Conservation (phyloP, 2,329 filamentous ascomycete species). For the Chaetomium globosum region DNA sequence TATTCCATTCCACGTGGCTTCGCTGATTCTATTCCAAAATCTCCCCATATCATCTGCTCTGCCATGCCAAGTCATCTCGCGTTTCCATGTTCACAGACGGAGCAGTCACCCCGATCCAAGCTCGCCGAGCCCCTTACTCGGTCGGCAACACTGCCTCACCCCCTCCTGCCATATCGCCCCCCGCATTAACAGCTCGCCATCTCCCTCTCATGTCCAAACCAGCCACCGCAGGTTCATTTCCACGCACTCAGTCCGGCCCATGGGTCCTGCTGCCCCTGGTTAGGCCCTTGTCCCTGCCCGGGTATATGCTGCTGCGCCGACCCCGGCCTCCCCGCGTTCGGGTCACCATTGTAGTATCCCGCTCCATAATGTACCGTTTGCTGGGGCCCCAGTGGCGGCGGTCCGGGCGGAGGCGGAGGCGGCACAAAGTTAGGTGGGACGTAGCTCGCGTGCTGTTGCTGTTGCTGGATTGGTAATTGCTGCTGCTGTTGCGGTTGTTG, state of each 20-base stretch:
- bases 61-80: not conserved
- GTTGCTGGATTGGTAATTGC: conserved; percentile 46
- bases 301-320: conserved; percentile 45
- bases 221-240: conserved; percentile 53
- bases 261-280: conserved; percentile 53
- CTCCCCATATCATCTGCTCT: not conserved
- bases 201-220: not conserved
- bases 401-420: conserved; percentile 65
- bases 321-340: conserved; percentile 36
- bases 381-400: conserved; percentile 63
- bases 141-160: not conserved
- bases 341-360: conserved; percentile 38
- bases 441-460: conserved; percentile 45
- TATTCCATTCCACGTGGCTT: not conserved
- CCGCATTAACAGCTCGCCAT: not conserved
- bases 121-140: not conserved
- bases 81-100: not conserved
- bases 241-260: conserved; percentile 72
- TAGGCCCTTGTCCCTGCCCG: conserved; percentile 50
- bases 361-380: conserved; percentile 60
- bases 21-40: not conserved
- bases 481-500: conserved; percentile 48
- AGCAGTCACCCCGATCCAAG: not conserved
- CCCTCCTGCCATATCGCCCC: not conserved
- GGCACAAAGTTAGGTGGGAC: conserved; percentile 63